phyloP scores from a whole-genome alignment of 129 eudicot species.

The Solidago caesia region DNA sequence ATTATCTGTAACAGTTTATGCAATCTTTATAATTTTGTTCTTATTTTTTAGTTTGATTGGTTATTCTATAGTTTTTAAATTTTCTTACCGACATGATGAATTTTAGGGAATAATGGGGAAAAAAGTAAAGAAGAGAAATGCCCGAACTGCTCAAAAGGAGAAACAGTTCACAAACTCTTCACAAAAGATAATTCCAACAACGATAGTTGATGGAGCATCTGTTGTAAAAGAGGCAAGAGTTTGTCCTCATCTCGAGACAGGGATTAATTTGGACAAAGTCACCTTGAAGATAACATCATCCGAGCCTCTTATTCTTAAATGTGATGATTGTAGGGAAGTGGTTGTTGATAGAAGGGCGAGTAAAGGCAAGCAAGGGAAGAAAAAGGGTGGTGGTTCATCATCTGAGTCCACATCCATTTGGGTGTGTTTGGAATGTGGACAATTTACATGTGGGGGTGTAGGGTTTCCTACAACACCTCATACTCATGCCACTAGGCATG shows the following conservation, averaged over 20 bases:
- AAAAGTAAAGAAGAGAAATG: conserved; percentile 60
- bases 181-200: conserved; percentile 21
- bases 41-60: not conserved
- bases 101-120: conserved; percentile 70
- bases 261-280: conserved; percentile 51
- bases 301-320: conserved; percentile 32
- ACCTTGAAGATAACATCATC: conserved; percentile 42
- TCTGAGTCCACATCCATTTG: conserved; percentile 63
- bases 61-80: not conserved
- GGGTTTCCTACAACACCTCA: conserved; percentile 75
- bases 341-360: conserved; percentile 47
- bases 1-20: not conserved
- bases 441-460: conserved; percentile 77
- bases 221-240: conserved; percentile 43
- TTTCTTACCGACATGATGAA: not conserved
- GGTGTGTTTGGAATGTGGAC: conserved; percentile 86
- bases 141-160: conserved; percentile 56
- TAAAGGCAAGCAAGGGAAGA: conserved; percentile 67
- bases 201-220: conserved; percentile 30
- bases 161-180: conserved; percentile 42
- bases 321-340: conserved; percentile 81
- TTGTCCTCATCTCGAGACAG: conserved; percentile 66
- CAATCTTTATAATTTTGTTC: not conserved
- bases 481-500: conserved; percentile 74
- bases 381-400: conserved; percentile 51